These are phyloP conservation scores for Penicillium nucicola DNA, from an alignment of 495 filamentous ascomycete species.

Conservation along the genomic window DNA sequence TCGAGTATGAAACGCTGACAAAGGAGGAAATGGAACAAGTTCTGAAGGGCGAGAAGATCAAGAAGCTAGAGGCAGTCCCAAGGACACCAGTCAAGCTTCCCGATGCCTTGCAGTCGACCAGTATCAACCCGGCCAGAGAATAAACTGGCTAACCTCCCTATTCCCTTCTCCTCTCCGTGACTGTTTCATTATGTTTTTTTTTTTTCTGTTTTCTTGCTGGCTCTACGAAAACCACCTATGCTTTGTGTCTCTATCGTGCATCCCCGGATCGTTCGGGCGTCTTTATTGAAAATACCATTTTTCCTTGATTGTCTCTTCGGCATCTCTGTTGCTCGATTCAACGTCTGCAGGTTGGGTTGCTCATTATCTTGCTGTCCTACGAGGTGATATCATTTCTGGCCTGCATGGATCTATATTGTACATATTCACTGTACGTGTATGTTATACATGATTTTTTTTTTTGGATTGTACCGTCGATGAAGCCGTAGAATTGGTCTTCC, in stretches of 20 bases:
- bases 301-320: constrained; percentile 6
- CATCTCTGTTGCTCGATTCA: constrained; percentile 3
- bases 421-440: constrained; percentile 5
- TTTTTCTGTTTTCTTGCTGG: constrained; percentile 8
- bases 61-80: constrained; percentile 45
- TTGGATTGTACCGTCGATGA: neutral
- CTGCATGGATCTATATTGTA: neutral
- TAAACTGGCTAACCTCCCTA: constrained; percentile 9
- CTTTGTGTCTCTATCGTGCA: constrained; percentile 16
- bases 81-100: constrained; percentile 55
- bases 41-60: constrained; percentile 79
- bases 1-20: constrained; percentile 90
- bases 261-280: constrained; percentile 29
- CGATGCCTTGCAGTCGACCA: constrained; percentile 35
- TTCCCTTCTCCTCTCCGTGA: constrained; percentile 3
- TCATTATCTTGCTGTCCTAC: neutral
- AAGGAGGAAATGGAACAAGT: constrained; percentile 88
- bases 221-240: constrained; percentile 1
- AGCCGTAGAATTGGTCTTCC: neutral
- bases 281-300: constrained; percentile 29
- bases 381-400: neutral
- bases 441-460: neutral
- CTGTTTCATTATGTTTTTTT: neutral
- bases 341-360: neutral
- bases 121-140: constrained; percentile 25